phyloP scores from a whole-genome alignment of 129 eudicot species.

The Saussurea involucrata region DNA sequence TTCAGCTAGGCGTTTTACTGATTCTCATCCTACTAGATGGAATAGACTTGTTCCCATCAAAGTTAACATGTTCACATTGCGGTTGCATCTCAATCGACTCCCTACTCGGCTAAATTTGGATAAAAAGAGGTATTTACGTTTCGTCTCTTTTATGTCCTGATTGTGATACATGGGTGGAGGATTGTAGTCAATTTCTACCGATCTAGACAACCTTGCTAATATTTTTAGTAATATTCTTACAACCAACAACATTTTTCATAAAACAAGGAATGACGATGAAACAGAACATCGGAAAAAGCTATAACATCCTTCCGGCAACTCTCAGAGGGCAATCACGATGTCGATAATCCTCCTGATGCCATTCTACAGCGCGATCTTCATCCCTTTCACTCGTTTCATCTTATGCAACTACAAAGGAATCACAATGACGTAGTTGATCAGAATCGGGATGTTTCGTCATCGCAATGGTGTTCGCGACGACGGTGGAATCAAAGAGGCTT shows the following conservation, averaged over 20 bases:
- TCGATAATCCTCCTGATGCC: constrained; percentile 88
- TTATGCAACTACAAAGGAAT: constrained; percentile 67
- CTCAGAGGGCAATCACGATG: too few species aligned
- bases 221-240: constrained; percentile 93
- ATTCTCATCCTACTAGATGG: too few species aligned
- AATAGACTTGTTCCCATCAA: too few species aligned
- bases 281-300: constrained; percentile 56
- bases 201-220: constrained; percentile 49
- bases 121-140: too few species aligned
- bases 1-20: too few species aligned
- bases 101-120: too few species aligned
- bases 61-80: too few species aligned
- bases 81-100: too few species aligned
- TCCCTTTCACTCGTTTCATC: constrained; percentile 56
- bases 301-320: background rate
- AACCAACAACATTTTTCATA: constrained; percentile 85
- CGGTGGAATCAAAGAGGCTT: constrained; percentile 56
- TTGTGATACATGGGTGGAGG: too few species aligned
- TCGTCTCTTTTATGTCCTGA: too few species aligned
- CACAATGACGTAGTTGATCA: constrained; percentile 74
- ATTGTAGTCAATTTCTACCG: too few species aligned
- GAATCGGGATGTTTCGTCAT: constrained; percentile 82
- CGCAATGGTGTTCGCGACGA: constrained; percentile 87
- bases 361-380: constrained; percentile 55
- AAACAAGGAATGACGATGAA: constrained; percentile 94